Base-by-base conservation (phyloP, 2,329 filamentous ascomycete genomes). In the Talaromyces verruculosus region DNA sequence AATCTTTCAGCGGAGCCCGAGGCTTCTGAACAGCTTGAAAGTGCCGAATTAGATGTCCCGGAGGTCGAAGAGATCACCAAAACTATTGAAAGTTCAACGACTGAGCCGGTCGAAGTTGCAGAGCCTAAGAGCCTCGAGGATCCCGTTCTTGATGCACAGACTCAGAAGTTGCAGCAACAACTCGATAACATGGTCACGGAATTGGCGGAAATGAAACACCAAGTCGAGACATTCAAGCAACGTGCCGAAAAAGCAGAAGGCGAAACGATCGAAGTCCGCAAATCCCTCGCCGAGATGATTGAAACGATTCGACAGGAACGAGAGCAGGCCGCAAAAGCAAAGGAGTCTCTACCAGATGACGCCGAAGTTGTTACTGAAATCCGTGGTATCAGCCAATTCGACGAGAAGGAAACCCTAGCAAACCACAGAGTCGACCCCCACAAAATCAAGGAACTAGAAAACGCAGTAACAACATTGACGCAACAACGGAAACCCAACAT, bases 271-370 rank as follows among this genome's bases (percentile, higher is more conserved):
- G 83, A 87, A 49, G 87, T 89, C 63, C 88, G 90, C 64, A 89
- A 90, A 76, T 90, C 89, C 1, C 80, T 99, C 53, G 89, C 91
- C 0, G 91, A 97, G 74, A 95, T 98, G 92, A 89, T 97, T 13
- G 84, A 91, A 71, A 89, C 90, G 70, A 90, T 97, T 65, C 87
- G 93, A 63, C 84, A 83, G 71, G 88, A 93, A 68, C 78, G 77
- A 41, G 71, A 86, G 86, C 37, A 43, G 19, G 69, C 84, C 81
- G 35, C 80, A 75, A 68, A 81, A 79, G 70, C 79, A 59, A 66
- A 59, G 19, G 47, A 45, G 7, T 30, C 41, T 39, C 1, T 37
- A 2, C 11, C 53, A n/a, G n/a, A 62, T 41, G 41, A 53, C 13
- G 55, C 19, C 22, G 65, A 59, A 19, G 30, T 39, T 51, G 35